A percentile compares a stretch with the other conserved stretches of the same genome.
Conservation (phyloP, 176 grass and related monocot species). For the Pharus latifolius region DNA sequence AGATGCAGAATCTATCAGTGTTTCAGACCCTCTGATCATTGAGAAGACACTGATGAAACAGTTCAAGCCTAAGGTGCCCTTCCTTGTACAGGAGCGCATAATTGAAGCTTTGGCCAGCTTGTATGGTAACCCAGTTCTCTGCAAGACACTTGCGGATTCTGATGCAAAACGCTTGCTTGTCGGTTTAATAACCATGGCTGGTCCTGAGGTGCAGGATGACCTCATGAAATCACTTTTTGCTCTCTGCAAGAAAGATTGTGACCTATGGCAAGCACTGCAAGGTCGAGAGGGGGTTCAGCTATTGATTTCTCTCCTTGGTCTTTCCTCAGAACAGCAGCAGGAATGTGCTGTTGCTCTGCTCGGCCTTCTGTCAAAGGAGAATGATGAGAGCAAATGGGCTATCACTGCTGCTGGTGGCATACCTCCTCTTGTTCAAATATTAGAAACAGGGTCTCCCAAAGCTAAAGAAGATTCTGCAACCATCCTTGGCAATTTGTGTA, state of each 20-base stretch:
- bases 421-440: constrained; percentile 99
- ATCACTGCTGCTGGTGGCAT: constrained; percentile 99
- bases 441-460: constrained; percentile 96
- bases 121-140: constrained; percentile 86
- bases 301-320: constrained; percentile 96
- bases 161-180: constrained; percentile 93
- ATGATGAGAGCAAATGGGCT: constrained; percentile 99
- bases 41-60: constrained; percentile 92
- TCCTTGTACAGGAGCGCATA: constrained; percentile 92
- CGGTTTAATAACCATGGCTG: constrained; percentile 94
- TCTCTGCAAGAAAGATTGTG: constrained; percentile 81
- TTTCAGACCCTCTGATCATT: constrained; percentile 65
- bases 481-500: constrained; percentile 99
- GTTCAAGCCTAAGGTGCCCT: constrained; percentile 76
- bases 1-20: constrained; percentile 81
- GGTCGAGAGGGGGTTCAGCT: constrained; percentile 97
- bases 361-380: constrained; percentile 86
- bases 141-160: constrained; percentile 69
- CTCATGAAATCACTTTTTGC: constrained; percentile 81
- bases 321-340: constrained; percentile 99
- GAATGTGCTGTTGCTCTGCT: constrained; percentile 98
- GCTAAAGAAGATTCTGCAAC: constrained; percentile 99
- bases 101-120: constrained; percentile 99
- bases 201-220: constrained; percentile 86
- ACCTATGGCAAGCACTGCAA: constrained; percentile 96